These are phyloP conservation scores for Russula griseocarnosa DNA, from an alignment of 768 basidiomycete species.

Conservation along the genomic window DNA sequence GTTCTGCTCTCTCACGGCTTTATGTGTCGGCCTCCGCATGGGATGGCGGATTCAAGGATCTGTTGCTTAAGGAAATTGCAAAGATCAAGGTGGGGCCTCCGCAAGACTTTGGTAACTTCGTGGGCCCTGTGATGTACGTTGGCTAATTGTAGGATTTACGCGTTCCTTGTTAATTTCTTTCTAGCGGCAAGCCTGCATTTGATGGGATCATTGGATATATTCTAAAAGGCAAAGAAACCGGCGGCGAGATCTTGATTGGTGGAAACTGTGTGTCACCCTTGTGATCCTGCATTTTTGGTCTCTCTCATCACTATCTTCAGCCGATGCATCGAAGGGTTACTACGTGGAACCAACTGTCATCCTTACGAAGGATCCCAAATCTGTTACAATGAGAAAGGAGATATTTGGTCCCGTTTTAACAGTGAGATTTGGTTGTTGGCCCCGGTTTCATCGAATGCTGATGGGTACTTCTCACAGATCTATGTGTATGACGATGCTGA, in stretches of 20 bases:
- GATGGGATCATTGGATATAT: slow-evolving; percentile 84
- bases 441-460: not conserved
- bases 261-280: slow-evolving; percentile 55
- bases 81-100: slow-evolving; percentile 84
- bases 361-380: slow-evolving; percentile 83
- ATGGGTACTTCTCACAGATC: slow-evolving; percentile 43
- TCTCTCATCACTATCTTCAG: slow-evolving; percentile 37
- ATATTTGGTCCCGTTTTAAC: slow-evolving; percentile 97
- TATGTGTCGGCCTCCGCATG: slow-evolving; percentile 89
- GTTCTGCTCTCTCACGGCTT: slow-evolving; percentile 86
- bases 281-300: not conserved
- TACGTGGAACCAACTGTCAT: slow-evolving; percentile 95
- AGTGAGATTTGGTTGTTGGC: slow-evolving; percentile 42
- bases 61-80: slow-evolving; percentile 65
- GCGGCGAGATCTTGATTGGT: slow-evolving; percentile 86
- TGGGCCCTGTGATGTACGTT: slow-evolving; percentile 91
- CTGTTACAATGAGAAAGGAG: slow-evolving; percentile 88
- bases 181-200: slow-evolving; percentile 78
- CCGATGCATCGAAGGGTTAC: slow-evolving; percentile 87
- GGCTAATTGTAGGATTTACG: slow-evolving; percentile 25
- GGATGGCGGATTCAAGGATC: slow-evolving; percentile 81
- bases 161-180: not conserved
- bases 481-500: slow-evolving; percentile 87
- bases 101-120: slow-evolving; percentile 76
- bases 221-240: slow-evolving; percentile 78